Evolutionary conservation across 306 rosid genomes (phyloP).

Genomic region (Cucurbita argyrosperma): DNA sequence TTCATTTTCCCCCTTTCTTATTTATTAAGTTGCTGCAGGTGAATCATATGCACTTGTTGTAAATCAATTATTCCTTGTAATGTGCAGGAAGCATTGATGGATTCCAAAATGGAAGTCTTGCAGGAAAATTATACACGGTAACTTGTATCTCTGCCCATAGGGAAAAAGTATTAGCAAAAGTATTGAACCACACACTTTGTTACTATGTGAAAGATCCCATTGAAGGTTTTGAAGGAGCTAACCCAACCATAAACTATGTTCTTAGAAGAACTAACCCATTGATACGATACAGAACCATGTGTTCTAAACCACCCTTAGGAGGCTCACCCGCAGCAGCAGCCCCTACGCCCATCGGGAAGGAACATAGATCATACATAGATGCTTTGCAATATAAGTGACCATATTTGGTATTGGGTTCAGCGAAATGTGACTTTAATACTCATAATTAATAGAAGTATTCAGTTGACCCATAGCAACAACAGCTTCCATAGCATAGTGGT

Average conservation of each 20-base stretch:
- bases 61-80: too few species aligned
- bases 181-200: neutral
- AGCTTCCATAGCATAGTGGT: constrained; percentile 83
- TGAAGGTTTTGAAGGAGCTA: neutral
- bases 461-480: neutral
- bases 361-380: constrained; percentile 29
- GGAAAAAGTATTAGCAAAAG: neutral
- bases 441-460: too few species aligned
- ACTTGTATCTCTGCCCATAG: too few species aligned
- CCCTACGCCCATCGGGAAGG: constrained; percentile 7
- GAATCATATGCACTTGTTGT: too few species aligned
- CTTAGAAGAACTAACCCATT: neutral
- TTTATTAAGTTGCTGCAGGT: too few species aligned
- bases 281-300: neutral
- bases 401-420: too few species aligned
- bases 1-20: too few species aligned
- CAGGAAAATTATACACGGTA: too few species aligned
- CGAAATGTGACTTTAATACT: too few species aligned
- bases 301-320: constrained; percentile 3
- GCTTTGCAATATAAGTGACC: constrained; percentile 27
- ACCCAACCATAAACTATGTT: neutral
- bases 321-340: neutral
- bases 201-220: neutral
- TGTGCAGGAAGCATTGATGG: too few species aligned
- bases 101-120: too few species aligned